These are phyloP conservation scores for Poronia punctata DNA, from an alignment of 495 filamentous ascomycete species.

Conservation along the genomic window DNA sequence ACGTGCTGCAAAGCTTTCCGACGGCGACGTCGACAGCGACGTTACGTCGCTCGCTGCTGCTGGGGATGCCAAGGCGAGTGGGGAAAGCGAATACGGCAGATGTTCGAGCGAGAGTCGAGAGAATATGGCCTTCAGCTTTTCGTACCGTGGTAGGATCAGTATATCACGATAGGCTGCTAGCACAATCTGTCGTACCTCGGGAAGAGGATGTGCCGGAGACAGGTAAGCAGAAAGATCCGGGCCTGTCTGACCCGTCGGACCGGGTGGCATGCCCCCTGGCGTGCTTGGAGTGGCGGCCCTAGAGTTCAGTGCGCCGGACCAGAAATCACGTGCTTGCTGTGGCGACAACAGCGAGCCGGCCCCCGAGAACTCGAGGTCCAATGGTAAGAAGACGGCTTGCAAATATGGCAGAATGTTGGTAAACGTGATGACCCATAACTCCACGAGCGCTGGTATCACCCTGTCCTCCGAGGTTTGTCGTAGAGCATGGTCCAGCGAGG, in stretches of 20 bases:
- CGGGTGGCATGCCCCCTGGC: neutral
- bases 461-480: slow-evolving; percentile 71
- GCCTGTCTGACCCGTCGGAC: too few species aligned
- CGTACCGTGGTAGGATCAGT: slow-evolving; percentile 78
- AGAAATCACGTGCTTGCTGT: slow-evolving; percentile 79
- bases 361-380: slow-evolving; percentile 92
- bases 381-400: slow-evolving; percentile 89
- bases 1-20: slow-evolving; percentile 27
- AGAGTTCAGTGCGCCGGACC: slow-evolving; percentile 52
- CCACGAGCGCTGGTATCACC: slow-evolving; percentile 77
- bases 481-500: slow-evolving; percentile 75
- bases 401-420: slow-evolving; percentile 86
- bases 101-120: slow-evolving; percentile 81
- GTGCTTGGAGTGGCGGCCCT: slow-evolving; percentile 3
- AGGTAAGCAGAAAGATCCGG: slow-evolving; percentile 23
- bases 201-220: slow-evolving; percentile 35
- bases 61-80: slow-evolving; percentile 36
- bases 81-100: slow-evolving; percentile 56
- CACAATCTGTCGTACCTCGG: slow-evolving; percentile 84
- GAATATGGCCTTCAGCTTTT: slow-evolving; percentile 81
- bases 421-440: slow-evolving; percentile 90
- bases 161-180: slow-evolving; percentile 85
- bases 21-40: slow-evolving; percentile 35
- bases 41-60: slow-evolving; percentile 30
- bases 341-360: slow-evolving; percentile 66